Evolutionary conservation across 805 yeast genomes (phyloP).

Genomic region (Saturnispora ahearnii): DNA sequence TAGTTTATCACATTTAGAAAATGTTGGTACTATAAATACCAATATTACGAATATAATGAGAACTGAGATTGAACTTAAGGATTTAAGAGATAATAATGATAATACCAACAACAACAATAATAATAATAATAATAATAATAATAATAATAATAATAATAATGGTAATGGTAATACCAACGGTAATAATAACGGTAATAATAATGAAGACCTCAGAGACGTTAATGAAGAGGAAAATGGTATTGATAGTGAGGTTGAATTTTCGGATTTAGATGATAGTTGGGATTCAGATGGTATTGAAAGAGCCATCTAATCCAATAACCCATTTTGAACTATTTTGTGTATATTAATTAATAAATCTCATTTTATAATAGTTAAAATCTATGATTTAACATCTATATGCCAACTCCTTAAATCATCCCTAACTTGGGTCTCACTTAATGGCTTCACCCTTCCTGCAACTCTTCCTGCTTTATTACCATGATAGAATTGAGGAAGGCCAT

Average conservation of each 20-base stretch:
- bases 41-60: not conserved
- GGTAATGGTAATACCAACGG: not conserved
- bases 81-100: not conserved
- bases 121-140: not conserved
- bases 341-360: not conserved
- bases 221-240: slow-evolving; percentile 1
- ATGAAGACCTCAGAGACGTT: not conserved
- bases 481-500: not conserved
- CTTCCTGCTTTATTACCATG: not conserved
- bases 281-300: slow-evolving; percentile 25
- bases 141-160: not conserved
- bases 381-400: slow-evolving; percentile 20
- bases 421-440: slow-evolving; percentile 24
- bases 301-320: slow-evolving; percentile 9
- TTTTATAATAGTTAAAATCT: not conserved
- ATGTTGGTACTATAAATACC: not conserved
- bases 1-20: not conserved
- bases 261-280: slow-evolving; percentile 22
- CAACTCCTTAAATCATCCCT: slow-evolving; percentile 36
- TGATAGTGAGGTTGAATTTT: slow-evolving; percentile 16
- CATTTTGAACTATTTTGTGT: too few species aligned
- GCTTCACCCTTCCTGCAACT: slow-evolving; percentile 9
- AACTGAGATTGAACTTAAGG: not conserved
- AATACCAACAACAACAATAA: not conserved
- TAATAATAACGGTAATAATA: not conserved